Conservation (phyloP, 768 basidiomycete species). For the Antrodiella citrinella region DNA sequence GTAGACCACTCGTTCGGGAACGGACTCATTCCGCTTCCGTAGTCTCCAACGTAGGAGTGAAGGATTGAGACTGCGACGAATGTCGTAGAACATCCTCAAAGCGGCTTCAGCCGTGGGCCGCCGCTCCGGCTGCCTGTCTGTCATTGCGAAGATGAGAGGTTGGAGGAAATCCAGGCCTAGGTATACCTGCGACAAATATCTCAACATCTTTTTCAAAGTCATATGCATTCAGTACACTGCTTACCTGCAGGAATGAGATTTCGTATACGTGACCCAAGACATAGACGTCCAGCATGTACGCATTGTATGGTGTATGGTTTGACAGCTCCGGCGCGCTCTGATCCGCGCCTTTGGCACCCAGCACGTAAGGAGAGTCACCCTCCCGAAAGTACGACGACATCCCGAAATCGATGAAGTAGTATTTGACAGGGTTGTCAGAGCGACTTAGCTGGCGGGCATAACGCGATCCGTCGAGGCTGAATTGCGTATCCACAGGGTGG, state of each 20-base stretch:
- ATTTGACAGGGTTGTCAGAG: slow-evolving; percentile 2
- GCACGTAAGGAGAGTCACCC: slow-evolving; percentile 3
- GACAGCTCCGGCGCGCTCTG: slow-evolving; percentile 18
- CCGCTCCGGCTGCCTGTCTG: background rate
- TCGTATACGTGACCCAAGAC: slow-evolving; percentile 17
- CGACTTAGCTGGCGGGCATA: slow-evolving; percentile 24
- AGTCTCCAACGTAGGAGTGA: background rate
- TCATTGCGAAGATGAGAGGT: background rate
- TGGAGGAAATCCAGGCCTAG: background rate
- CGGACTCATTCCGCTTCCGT: background rate
- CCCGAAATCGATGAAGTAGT: slow-evolving; percentile 12
- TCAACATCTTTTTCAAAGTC: too few relatives aligned
- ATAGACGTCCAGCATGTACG: slow-evolving; percentile 20
- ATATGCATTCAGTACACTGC: too few relatives aligned
- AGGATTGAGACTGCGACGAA: background rate
- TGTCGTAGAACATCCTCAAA: background rate
- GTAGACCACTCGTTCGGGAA: background rate
- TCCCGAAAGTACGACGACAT: slow-evolving; percentile 1
- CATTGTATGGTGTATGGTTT: slow-evolving; percentile 13
- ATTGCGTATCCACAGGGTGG: slow-evolving; percentile 14
- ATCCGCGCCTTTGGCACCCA: slow-evolving; percentile 16
- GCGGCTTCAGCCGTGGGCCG: background rate
- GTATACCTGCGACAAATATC: background rate
- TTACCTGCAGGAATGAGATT: background rate
- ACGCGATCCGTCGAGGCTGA: slow-evolving; percentile 21